Evolutionary conservation across 2,329 filamentous ascomycete genomes (phyloP).

Genomic region (Basipetospora chlamydospora): DNA sequence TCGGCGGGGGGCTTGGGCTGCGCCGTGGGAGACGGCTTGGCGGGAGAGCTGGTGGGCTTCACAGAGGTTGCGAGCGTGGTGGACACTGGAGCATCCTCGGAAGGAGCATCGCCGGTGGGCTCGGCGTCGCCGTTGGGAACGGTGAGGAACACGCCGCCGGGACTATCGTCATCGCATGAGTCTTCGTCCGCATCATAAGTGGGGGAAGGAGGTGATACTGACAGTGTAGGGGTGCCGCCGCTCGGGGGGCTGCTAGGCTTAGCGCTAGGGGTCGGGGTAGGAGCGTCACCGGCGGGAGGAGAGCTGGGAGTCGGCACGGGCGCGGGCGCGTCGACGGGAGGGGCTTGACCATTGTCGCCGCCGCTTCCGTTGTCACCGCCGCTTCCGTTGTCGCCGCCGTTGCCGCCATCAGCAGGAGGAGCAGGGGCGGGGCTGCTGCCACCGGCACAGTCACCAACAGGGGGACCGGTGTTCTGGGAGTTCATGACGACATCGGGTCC

Average conservation of each 20-base stretch:
- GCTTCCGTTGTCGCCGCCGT: slow-evolving; percentile 1
- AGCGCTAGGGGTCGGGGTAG: too few species aligned
- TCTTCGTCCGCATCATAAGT: background rate
- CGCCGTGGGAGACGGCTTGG: too few species aligned
- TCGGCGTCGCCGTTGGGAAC: slow-evolving; percentile 6
- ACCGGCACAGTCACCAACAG: slow-evolving; percentile 21
- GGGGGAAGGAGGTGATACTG: slow-evolving; percentile 10
- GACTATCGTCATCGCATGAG: slow-evolving; percentile 16
- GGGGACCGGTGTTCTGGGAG: slow-evolving; percentile 20
- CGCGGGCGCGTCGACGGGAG: slow-evolving; percentile 9
- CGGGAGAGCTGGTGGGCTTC: too few species aligned
- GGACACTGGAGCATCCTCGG: slow-evolving; percentile 4
- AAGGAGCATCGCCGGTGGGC: slow-evolving; percentile 9
- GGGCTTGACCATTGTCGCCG: slow-evolving; percentile 4
- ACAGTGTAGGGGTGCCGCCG: slow-evolving; percentile 13
- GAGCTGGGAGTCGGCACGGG: too few species aligned
- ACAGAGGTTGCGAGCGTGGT: slow-evolving; percentile 3
- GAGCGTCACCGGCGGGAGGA: too few species aligned
- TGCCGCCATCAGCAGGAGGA: slow-evolving; percentile 5
- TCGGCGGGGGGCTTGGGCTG: slow-evolving; percentile 13
- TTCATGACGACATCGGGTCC: slow-evolving; percentile 37
- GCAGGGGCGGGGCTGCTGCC: too few species aligned
- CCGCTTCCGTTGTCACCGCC: slow-evolving; percentile 6
- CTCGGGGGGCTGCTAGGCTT: too few species aligned
- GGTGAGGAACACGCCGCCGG: slow-evolving; percentile 27